A percentile compares a stretch with the other conserved stretches of the same genome.
Evolutionary conservation across 2,329 filamentous ascomycete species (phyloP).

Genomic region (Rutstroemia sp.): DNA sequence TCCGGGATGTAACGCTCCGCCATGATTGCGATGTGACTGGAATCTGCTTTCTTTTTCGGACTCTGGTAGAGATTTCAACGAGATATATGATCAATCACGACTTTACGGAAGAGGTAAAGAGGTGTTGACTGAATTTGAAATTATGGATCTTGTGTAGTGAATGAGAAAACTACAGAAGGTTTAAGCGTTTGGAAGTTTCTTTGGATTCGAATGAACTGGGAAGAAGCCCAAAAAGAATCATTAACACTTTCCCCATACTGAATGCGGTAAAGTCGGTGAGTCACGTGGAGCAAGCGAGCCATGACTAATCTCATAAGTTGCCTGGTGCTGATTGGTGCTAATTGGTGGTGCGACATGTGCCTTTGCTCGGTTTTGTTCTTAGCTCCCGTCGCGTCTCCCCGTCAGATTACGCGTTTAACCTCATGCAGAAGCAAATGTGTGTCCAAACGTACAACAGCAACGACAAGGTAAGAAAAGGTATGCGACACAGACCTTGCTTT

Average conservation of each 20-base stretch:
- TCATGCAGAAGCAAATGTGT: no score
- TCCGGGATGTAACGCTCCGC: slow-evolving; percentile 99
- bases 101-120: slow-evolving; percentile 9
- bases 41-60: slow-evolving; percentile 7
- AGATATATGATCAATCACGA: neutral
- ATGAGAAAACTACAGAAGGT: slow-evolving; percentile 9
- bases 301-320: neutral
- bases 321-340: neutral
- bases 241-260: slow-evolving; percentile 1
- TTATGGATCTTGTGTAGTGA: neutral
- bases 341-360: neutral
- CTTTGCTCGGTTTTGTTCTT: no score
- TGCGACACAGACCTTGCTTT: no score
- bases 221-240: slow-evolving; percentile 7
- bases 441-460: no score
- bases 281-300: neutral
- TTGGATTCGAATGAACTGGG: slow-evolving; percentile 5
- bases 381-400: no score
- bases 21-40: slow-evolving; percentile 47
- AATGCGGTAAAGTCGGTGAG: neutral
- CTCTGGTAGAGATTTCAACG: slow-evolving; percentile 1
- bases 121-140: slow-evolving; percentile 12
- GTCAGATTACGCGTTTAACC: no score
- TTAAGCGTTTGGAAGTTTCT: slow-evolving; percentile 7
- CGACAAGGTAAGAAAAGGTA: no score